Base-by-base conservation (phyloP, 352 stramenopile species). In the Halophytophthora polymorphica region DNA sequence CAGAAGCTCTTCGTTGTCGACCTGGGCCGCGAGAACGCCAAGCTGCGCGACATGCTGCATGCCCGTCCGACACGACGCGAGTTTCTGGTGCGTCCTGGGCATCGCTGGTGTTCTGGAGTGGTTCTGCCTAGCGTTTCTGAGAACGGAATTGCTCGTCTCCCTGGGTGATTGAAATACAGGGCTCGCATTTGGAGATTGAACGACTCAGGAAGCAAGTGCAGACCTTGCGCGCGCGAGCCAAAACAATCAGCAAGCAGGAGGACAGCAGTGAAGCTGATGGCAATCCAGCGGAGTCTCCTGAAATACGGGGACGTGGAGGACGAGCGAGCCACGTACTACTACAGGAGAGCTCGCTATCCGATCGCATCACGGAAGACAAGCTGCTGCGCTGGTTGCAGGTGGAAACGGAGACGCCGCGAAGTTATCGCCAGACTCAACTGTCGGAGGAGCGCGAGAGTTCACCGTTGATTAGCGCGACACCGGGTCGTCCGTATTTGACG, bases 361-460 rank as follows among this genome's bases (percentile, higher is more conserved):
- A 68, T 6, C 59, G 61, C n/a, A 69, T 71, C 28, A 21, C 34
- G 3, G 52, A 70, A 46, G 65, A 70, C 13, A 68, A 56, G 22
- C 11, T 73, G 22, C 47, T 73, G 10, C 53, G 51, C 14, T 45
- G n/a, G 28, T 18, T 73, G 23, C 45, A 46, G 6, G 57, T 71
- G 12, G 55, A 64, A 2, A 56, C 61, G 6, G 45, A 52, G 41
- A 53, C 49, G 2, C 49, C 28, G 8, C 10, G 6, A 12, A 13
- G 12, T 10, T 21, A 28, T 19, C 17, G 21, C 34, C 15, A 31
- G 11, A 38, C 12, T 29, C 37, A 10, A 13, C 15, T 18, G 12
- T 44, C 35, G 2, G 15, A n/a, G 6, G 19, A 25, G 34, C 35
- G 46, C 7, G 17, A 19, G 14, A 37, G 46, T 37, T 25, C 46